A percentile compares a stretch with the other conserved stretches of the same genome.
Evolutionary conservation across 2,329 filamentous ascomycete species (phyloP).

Genomic region (Mycosphaerella arachidis): DNA sequence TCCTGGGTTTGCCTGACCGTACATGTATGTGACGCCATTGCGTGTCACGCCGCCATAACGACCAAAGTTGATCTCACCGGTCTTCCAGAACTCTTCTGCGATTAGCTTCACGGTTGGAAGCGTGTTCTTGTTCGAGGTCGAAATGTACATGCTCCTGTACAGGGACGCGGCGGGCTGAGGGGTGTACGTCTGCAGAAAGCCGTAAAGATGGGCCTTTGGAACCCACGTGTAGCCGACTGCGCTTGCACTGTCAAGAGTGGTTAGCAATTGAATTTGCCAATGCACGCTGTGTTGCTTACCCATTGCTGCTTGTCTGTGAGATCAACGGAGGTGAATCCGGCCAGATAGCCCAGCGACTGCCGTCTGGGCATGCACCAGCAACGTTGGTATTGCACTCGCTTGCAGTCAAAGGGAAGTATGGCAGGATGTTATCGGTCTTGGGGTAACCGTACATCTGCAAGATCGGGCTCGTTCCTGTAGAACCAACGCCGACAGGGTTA

Average conservation of each 20-base stretch:
- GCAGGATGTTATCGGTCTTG: conserved; percentile 1
- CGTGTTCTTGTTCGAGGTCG: conserved; percentile 11
- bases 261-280: neutral
- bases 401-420: conserved; percentile 12
- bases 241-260: neutral
- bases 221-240: conserved; percentile 20
- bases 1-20: conserved; percentile 12
- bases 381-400: conserved; percentile 8
- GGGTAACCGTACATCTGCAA: conserved; percentile 16
- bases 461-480: conserved; percentile 15
- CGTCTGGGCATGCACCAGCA: conserved; percentile 12
- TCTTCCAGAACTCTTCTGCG: conserved; percentile 18
- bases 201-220: conserved; percentile 10
- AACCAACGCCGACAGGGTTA: conserved; percentile 12
- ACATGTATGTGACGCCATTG: conserved; percentile 20
- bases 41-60: conserved; percentile 19
- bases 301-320: conserved; percentile 6
- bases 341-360: conserved; percentile 22
- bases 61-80: conserved; percentile 18
- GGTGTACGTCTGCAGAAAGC: conserved; percentile 7
- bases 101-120: conserved; percentile 16
- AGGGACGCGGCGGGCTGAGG: conserved; percentile 12
- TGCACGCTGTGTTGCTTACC: conserved; percentile 1
- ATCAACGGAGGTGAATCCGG: conserved; percentile 18
- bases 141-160: conserved; percentile 14